Percentiles rank a stretch among this genome's conserved stretches.
Conservation (phyloP, 306 rosid species). For the Medicago ruthenica region DNA sequence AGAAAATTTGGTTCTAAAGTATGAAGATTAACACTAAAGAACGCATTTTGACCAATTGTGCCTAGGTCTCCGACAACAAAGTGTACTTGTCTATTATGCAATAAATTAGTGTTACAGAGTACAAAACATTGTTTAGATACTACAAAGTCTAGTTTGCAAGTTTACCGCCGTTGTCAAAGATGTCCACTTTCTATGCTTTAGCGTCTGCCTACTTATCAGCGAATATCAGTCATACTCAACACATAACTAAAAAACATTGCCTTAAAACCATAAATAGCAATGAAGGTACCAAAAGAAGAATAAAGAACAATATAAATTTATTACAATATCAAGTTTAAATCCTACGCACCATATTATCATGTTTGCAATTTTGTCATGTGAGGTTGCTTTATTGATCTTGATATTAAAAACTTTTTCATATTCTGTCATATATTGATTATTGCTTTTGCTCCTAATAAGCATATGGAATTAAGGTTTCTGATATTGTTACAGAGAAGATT, state of each 20-base stretch:
- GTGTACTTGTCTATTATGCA: not conserved
- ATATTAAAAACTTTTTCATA: too few species aligned
- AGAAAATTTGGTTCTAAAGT: not conserved
- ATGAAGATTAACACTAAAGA: not conserved
- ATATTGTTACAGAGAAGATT: constrained; percentile 69
- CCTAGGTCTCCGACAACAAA: not conserved
- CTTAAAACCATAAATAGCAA: not conserved
- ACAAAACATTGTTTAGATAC: not conserved
- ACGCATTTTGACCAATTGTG: not conserved
- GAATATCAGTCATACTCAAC: not conserved
- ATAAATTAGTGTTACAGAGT: not conserved
- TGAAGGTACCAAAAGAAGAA: too few species aligned
- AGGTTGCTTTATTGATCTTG: too few species aligned
- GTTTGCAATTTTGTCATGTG: too few species aligned
- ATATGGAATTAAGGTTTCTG: constrained; percentile 22
- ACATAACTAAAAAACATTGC: not conserved
- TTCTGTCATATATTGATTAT: not conserved
- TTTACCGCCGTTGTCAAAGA: not conserved
- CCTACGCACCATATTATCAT: too few species aligned
- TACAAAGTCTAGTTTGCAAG: not conserved
- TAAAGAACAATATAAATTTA: too few species aligned
- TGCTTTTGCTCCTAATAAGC: not conserved
- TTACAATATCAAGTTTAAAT: too few species aligned
- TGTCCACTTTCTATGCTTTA: not conserved
- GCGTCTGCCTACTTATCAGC: not conserved